These are phyloP conservation scores for Fusarium subglutinans DNA, from an alignment of 2,329 filamentous ascomycete genomes.

Conservation along the genomic window DNA sequence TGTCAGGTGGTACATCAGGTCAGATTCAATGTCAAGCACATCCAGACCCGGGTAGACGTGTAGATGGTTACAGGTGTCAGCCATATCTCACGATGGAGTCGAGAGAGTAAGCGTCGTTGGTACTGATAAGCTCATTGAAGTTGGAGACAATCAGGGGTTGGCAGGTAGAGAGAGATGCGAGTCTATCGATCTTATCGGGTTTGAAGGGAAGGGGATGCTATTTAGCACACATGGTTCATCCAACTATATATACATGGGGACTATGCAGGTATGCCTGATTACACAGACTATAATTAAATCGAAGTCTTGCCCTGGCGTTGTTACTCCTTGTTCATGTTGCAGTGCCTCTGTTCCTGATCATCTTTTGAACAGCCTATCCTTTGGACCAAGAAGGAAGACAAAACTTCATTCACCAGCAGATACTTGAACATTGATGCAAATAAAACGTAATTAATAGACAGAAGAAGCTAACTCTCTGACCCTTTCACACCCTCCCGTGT, in stretches of 20 bases:
- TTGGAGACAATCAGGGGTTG: conserved; percentile 33
- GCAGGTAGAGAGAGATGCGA: conserved; percentile 32
- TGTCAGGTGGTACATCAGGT: conserved; percentile 55
- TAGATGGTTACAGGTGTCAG: conserved; percentile 64
- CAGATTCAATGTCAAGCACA: conserved; percentile 52
- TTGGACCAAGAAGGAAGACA: background rate
- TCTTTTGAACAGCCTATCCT: background rate
- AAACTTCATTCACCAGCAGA: background rate
- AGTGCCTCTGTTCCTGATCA: background rate
- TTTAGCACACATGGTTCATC: background rate
- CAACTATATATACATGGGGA: background rate
- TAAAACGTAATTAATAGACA: background rate
- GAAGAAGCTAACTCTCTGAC: background rate
- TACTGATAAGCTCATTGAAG: conserved; percentile 55
- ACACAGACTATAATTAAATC: background rate
- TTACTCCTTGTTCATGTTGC: background rate
- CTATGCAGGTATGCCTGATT: background rate
- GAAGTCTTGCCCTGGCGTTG: background rate
- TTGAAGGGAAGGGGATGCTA: background rate
- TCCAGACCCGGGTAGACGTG: conserved; percentile 49
- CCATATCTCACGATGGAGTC: conserved; percentile 58
- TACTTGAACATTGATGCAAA: background rate
- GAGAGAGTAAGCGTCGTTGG: conserved; percentile 60
- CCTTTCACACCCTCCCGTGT: background rate
- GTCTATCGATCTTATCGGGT: conserved; percentile 40